Base-by-base conservation (phyloP, 2,329 filamentous ascomycete genomes). In the Diaporthe eres region DNA sequence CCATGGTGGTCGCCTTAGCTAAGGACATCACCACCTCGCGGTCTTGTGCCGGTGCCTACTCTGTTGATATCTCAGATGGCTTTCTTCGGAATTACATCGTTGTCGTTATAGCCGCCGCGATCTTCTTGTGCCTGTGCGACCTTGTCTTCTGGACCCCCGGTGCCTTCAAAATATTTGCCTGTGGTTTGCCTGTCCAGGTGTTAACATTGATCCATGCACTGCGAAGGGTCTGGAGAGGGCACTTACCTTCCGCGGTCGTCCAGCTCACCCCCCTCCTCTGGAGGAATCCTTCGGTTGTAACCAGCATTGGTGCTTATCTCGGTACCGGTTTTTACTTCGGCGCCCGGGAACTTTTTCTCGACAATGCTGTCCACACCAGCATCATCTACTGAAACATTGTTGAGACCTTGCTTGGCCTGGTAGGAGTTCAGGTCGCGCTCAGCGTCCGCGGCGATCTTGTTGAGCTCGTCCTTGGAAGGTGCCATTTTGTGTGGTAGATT, bases 391-490 rank as follows among this genome's bases (percentile, higher is more conserved):
- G 86, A 82, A 4, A 81, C 79, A 75, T 83, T 85, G 65, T 83
- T 83, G 12, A 81, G 81, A 72, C 87, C 87, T 2, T 86, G 88
- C 82, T 88, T 89, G 78, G 86, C 81, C 78, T 87, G 83, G 79
- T 87, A 86, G 17, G 82, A 85, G 83, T 88, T 88, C 74, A 88
- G 83, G 78, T 88, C 86, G 71, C 80, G 80, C 83, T 89, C 86
- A 60, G 87, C 86, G 79, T 87, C 80, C 47, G 84, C 81, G 74
- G 87, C 84, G 73, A 89, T 86, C 72, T 85, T 79, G 76, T 85
- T 83, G 74, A 86, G 84, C 75, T 85, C 82, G 42, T 85, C 81
- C 79, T 81, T 74, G 57, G 75, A 70, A 17, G 75, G 72, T 57
- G 76, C 71, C 75, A 77, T 77, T 34, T 42, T 76, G 55, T 39